Base-by-base conservation (phyloP, 495 filamentous ascomycete species). In the Neurospora terricola region DNA sequence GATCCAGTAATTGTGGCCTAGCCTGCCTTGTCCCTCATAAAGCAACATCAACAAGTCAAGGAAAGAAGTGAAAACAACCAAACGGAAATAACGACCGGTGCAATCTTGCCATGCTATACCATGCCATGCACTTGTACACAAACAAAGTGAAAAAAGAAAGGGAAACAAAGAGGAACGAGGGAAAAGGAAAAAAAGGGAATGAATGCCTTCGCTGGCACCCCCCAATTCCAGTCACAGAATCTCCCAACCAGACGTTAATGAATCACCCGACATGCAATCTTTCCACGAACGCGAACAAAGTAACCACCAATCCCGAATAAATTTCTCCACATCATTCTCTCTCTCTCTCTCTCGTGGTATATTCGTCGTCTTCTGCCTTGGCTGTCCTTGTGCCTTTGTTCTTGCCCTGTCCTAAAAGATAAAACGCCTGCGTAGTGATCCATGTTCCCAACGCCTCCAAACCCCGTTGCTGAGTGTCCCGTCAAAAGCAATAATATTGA, bases 81-180 rank as follows among this genome's bases (percentile, higher is more conserved):
- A 70, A 23, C 10, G 23, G 10, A 45, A 21, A 70, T 8, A 34
- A 66, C 54, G 14, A 34, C 54, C 27, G 30, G 54, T 66, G 54
- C 54, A 66, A 66, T 66, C 54, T 66, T 66, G 54, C 54, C 54
- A 66, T 66, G 54, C 54, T 66, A 70, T 70, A 70, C 69, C 69
- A 38, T 70, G 72, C 39, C 48, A 45, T 34, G 23, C 48, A 40
- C 40, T 66, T 66, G 54, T 18, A 66, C 54, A 62, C n/a, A 23
- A 4, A 54, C 48, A 27, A 70, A 34, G n/a, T 14, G 54, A 45
- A 69, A 71, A 43, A 72, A 69, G 42, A n/a, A 42, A 71, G 62
- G 12, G 36, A n/a, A 48, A 71, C 37, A 73, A 73, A 48, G 16
- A 62, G 38, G 42, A 71, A 62, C 27, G 27, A 34, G 14, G 14